A percentile compares a stretch with the other conserved stretches of the same genome.
Conservation (phyloP, 2,329 filamentous ascomycete genomes). For the Colletotrichum cordylinicola region DNA sequence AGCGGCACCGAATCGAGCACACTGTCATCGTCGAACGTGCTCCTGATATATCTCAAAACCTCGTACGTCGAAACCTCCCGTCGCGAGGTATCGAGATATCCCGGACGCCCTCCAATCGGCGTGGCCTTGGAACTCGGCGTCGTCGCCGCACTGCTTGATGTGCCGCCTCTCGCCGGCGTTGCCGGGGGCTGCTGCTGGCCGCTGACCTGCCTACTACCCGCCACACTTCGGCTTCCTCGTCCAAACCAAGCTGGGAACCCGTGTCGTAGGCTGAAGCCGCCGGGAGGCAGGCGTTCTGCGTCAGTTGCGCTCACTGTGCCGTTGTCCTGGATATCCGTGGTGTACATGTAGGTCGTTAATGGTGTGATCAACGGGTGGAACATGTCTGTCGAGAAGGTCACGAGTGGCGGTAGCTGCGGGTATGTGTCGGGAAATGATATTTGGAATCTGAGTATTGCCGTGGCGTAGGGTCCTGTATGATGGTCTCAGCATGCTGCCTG, state of each 20-base stretch:
- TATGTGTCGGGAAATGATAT: constrained; percentile 86
- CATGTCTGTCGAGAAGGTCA: constrained; percentile 90
- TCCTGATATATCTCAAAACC: constrained; percentile 81
- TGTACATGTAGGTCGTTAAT: constrained; percentile 93
- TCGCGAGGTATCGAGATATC: constrained; percentile 46
- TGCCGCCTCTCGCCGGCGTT: constrained; percentile 28
- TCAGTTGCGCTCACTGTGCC: constrained; percentile 85
- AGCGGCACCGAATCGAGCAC: constrained; percentile 82
- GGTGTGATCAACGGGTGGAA: constrained; percentile 95
- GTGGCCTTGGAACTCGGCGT: constrained; percentile 37
- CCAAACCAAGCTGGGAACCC: constrained; percentile 92
- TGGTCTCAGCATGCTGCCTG: constrained; percentile 1
- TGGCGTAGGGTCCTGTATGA: constrained; percentile 79
- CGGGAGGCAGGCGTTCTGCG: constrained; percentile 82
- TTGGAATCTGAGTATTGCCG: constrained; percentile 87
- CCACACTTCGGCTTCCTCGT: constrained; percentile 51
- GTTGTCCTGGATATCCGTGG: constrained; percentile 75
- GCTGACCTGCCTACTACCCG: constrained; percentile 44
- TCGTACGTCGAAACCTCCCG: constrained; percentile 64
- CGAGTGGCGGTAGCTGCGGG: constrained; percentile 78
- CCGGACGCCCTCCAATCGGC: constrained; percentile 31
- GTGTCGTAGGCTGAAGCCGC: constrained; percentile 88
- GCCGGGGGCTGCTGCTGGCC: constrained; percentile 38
- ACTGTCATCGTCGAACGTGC: constrained; percentile 78
- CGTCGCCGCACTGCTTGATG: constrained; percentile 26